Evolutionary conservation across 768 basidiomycete genomes (phyloP), one percentile per base, ranked within the genome.

Genomic region (Mycena maculata): DNA sequence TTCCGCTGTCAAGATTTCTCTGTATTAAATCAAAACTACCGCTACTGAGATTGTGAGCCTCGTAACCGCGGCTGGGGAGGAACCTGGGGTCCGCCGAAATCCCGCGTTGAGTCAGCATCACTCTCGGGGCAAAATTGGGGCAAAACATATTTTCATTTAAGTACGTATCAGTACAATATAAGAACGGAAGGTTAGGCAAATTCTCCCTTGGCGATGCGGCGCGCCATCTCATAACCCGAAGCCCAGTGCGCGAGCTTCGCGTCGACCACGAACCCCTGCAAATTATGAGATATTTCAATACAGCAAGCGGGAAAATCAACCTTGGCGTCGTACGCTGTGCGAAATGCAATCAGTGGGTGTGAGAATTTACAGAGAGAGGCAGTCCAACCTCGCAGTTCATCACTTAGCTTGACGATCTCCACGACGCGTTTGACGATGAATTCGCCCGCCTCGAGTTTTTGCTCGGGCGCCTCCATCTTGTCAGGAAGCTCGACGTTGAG

Each of bases 391-490:
- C 89, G 83, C 48, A 98, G 80, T 47, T 86, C 86, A 1, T 80
- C 78, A 49, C 87, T 81, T 22, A 98, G 80, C 68, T 90, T 88
- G 18, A 83, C 74, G 20, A 98, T 72, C 47, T 90, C 90, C 11
- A 96, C 87, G 22, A 93, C 86, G 53, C 87, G 86, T 45, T 86
- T 88, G 44, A 90, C 84, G 70, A 98, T 95, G 68, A 90, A 88
- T 78, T 98, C 96, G 12, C 95, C 96, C n/a, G 84, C 81, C 20
- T 97, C 95, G 1, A 96, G 89, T 61, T 92, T 87, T 60, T 93
- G 89, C 13, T 85, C 79, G 0, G 95, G 95, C 18, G 83, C 83
- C 67, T 90, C 86, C 68, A 97, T 80, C 72, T 86, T 77, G 66
- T 87, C 88, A n/a, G 86, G 82, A 60, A 98, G 81, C 36, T 82